Conservation (phyloP, 805 yeast genomes). For the Schwanniomyces yamadae region DNA sequence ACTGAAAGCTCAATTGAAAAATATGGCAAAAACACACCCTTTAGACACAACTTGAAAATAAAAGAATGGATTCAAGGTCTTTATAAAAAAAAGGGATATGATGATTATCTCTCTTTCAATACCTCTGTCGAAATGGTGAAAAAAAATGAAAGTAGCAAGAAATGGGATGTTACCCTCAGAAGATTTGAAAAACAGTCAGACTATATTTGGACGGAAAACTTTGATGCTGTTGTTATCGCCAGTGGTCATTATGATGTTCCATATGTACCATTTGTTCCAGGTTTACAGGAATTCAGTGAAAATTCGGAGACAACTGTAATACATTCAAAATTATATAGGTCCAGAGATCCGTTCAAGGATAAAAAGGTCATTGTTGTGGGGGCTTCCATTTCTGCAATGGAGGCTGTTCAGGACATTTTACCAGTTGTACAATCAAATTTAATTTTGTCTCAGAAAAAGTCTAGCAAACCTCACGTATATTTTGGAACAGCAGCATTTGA, state of each 20-base stretch:
- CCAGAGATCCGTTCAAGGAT: conserved; percentile 28
- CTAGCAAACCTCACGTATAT: conserved; percentile 5
- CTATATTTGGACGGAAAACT: conserved; percentile 32
- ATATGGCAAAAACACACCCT: conserved; percentile 20
- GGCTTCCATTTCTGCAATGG: conserved; percentile 74
- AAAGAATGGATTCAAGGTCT: conserved; percentile 19
- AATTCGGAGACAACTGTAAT: conserved; percentile 28
- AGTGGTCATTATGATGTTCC: conserved; percentile 51
- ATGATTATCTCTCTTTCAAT: conserved; percentile 18
- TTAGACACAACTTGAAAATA: conserved; percentile 16
- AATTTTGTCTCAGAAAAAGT: conserved; percentile 10
- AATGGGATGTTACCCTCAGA: conserved; percentile 23
- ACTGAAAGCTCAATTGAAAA: conserved; percentile 11
- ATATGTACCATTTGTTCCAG: conserved; percentile 43
- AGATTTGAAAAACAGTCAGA: conserved; percentile 15
- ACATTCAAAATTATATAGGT: conserved; percentile 46
- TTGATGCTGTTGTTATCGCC: conserved; percentile 45
- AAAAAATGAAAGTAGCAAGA: conserved; percentile 14
- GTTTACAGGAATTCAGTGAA: conserved; percentile 34
- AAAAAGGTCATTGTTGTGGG: conserved; percentile 33
- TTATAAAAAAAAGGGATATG: conserved; percentile 19
- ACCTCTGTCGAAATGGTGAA: conserved; percentile 29
- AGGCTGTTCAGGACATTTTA: conserved; percentile 30
- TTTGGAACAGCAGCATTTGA: conserved; percentile 12
- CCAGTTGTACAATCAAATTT: conserved; percentile 15